Evolutionary conservation across 345 rosid genomes (phyloP).

Genomic region (Toxicodendron radicans): DNA sequence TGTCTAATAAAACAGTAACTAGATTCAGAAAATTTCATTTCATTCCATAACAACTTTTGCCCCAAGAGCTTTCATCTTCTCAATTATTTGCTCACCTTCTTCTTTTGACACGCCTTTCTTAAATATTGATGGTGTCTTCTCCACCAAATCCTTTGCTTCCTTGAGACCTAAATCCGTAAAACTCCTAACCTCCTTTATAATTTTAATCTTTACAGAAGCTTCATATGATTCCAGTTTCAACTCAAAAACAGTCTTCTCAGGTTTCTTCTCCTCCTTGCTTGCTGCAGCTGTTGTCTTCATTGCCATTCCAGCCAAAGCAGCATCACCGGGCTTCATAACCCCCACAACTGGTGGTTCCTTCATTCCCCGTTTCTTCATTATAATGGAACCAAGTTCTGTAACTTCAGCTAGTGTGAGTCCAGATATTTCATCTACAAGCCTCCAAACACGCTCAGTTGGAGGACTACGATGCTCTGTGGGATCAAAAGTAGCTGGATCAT

Average conservation of each 20-base stretch:
- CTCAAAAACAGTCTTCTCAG: slow-evolving; percentile 84
- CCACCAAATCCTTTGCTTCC: slow-evolving; percentile 91
- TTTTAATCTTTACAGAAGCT: slow-evolving; percentile 69
- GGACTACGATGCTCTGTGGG: slow-evolving; percentile 90
- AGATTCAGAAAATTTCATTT: not conserved
- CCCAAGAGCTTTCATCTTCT: slow-evolving; percentile 81
- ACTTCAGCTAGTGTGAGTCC: slow-evolving; percentile 66
- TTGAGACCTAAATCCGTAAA: slow-evolving; percentile 88
- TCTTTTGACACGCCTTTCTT: slow-evolving; percentile 80
- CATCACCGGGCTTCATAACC: slow-evolving; percentile 64
- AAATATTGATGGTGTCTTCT: slow-evolving; percentile 65
- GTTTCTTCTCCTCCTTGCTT: slow-evolving; percentile 70
- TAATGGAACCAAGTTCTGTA: slow-evolving; percentile 65
- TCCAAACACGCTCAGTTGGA: slow-evolving; percentile 78
- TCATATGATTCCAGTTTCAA: slow-evolving; percentile 74
- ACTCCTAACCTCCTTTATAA: slow-evolving; percentile 77
- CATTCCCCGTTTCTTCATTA: slow-evolving; percentile 72
- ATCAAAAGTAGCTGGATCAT: slow-evolving; percentile 83
- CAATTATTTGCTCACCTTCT: slow-evolving; percentile 79
- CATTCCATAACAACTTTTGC: slow-evolving; percentile 81
- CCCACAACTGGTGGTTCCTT: slow-evolving; percentile 60
- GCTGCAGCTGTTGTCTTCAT: slow-evolving; percentile 40
- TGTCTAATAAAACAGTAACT: slow-evolving; percentile 1
- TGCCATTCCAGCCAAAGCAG: slow-evolving; percentile 48
- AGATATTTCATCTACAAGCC: slow-evolving; percentile 79